Conservation (phyloP, 2,329 filamentous ascomycete species). For the Monilinia vaccinii-corymbosi region DNA sequence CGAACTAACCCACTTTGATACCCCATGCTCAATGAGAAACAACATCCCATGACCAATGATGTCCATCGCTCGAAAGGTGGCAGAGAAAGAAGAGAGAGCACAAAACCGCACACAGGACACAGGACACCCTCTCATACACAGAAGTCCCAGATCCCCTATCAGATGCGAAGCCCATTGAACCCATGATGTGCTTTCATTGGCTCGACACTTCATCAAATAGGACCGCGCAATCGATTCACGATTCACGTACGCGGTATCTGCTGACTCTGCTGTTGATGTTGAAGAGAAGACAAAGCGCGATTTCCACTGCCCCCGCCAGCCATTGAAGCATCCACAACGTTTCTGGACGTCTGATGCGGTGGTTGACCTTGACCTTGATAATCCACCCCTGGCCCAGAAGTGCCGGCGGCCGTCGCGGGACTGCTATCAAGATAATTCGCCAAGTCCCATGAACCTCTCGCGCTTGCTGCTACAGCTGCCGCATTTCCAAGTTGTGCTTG, state of each 20-base stretch:
- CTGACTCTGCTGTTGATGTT: conserved; percentile 24
- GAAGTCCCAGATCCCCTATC: not conserved
- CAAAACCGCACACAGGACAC: conserved; percentile 2
- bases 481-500: conserved; percentile 17
- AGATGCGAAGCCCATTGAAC: not conserved
- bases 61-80: not conserved
- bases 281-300: conserved; percentile 19
- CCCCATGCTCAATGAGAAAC: conserved; percentile 14
- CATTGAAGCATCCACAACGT: conserved; percentile 19
- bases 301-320: conserved; percentile 17
- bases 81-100: too few species aligned
- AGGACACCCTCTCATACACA: conserved; percentile 23
- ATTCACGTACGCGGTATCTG: conserved; percentile 23
- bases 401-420: conserved; percentile 23
- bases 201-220: conserved; percentile 16
- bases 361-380: conserved; percentile 14
- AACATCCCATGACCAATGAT: conserved; percentile 25
- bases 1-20: conserved; percentile 1
- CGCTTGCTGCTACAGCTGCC: conserved; percentile 11
- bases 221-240: conserved; percentile 15
- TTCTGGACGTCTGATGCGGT: conserved; percentile 13
- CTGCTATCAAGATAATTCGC: conserved; percentile 27
- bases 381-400: conserved; percentile 18
- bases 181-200: not conserved
- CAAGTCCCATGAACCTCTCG: conserved; percentile 28